phyloP scores from a whole-genome alignment of 768 basidiomycete species.

The Hericium alpestre region DNA sequence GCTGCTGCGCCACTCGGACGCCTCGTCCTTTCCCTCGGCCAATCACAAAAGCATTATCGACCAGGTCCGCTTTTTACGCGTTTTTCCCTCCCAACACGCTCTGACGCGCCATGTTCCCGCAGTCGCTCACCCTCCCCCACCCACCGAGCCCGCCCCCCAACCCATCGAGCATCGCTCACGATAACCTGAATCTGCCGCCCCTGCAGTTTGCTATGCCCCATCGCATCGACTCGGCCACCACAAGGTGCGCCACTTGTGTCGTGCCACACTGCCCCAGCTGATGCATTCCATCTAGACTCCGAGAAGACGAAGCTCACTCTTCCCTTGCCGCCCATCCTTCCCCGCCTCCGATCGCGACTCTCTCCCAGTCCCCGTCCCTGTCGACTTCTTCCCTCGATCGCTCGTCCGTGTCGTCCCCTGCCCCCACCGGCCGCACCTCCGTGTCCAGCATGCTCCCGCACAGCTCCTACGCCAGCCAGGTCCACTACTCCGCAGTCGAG shows the following conservation, averaged over 20 bases:
- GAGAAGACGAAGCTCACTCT: slow-evolving; percentile 29
- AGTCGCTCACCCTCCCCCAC: background rate
- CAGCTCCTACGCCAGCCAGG: slow-evolving; percentile 27
- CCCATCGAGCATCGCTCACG: background rate
- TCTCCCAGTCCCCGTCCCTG: slow-evolving; percentile 50
- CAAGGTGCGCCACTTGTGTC: slow-evolving; percentile 14
- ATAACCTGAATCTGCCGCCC: background rate
- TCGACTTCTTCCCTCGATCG: slow-evolving; percentile 52
- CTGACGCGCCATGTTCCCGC: background rate
- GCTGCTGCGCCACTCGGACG: too few relatives aligned
- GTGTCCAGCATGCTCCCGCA: slow-evolving; percentile 26
- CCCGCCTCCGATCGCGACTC: slow-evolving; percentile 35
- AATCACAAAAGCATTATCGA: background rate
- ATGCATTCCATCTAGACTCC: slow-evolving; percentile 17
- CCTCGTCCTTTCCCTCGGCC: too few relatives aligned
- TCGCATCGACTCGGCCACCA: slow-evolving; percentile 31
- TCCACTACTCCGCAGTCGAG: slow-evolving; percentile 6
- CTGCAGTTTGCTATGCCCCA: slow-evolving; percentile 34
- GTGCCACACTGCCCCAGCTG: slow-evolving; percentile 3
- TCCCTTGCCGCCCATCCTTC: slow-evolving; percentile 29
- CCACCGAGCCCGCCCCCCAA: background rate
- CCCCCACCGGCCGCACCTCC: slow-evolving; percentile 33
- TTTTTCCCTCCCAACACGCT: background rate
- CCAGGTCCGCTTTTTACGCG: background rate
- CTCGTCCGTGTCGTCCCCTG: slow-evolving; percentile 50